Conservation (phyloP, 805 yeast species). For the Wickerhamiella allomyrinae region DNA sequence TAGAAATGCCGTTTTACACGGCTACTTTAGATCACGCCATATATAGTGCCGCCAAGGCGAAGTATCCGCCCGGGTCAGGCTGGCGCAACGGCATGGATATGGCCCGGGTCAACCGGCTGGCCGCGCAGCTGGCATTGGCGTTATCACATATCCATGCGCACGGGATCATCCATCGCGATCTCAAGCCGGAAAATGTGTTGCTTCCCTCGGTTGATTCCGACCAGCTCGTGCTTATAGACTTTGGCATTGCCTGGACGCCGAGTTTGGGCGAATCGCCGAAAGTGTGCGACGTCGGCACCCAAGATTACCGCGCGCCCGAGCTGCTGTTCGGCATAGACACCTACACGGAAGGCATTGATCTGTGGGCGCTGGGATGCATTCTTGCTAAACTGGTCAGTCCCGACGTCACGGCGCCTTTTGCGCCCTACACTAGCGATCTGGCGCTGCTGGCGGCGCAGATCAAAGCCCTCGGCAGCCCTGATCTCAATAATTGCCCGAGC, state of each 20-base stretch:
- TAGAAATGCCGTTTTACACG: conserved; percentile 31
- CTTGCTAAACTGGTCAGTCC: conserved; percentile 37
- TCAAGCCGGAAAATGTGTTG: conserved; percentile 65
- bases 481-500: conserved; percentile 13
- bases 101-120: conserved; percentile 18
- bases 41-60: conserved; percentile 23
- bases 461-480: conserved; percentile 44
- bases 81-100: conserved; percentile 28
- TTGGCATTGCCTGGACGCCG: conserved; percentile 45
- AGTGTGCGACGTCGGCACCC: conserved; percentile 44
- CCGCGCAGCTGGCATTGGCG: conserved; percentile 12
- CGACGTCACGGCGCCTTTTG: conserved; percentile 28
- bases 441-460: conserved; percentile 42
- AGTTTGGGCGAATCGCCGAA: conserved; percentile 21
- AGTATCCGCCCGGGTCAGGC: conserved; percentile 21
- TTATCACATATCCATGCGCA: conserved; percentile 16
- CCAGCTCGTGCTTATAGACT: conserved; percentile 38
- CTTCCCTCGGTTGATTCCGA: conserved; percentile 29
- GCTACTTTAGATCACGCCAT: conserved; percentile 27
- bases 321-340: conserved; percentile 43
- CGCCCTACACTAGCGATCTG: conserved; percentile 39
- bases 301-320: conserved; percentile 62
- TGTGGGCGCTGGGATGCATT: conserved; percentile 60
- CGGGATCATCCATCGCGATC: conserved; percentile 27
- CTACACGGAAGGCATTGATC: conserved; percentile 45